Base-by-base conservation (phyloP, 2,329 filamentous ascomycete species). In the Botrytis fragariae region DNA sequence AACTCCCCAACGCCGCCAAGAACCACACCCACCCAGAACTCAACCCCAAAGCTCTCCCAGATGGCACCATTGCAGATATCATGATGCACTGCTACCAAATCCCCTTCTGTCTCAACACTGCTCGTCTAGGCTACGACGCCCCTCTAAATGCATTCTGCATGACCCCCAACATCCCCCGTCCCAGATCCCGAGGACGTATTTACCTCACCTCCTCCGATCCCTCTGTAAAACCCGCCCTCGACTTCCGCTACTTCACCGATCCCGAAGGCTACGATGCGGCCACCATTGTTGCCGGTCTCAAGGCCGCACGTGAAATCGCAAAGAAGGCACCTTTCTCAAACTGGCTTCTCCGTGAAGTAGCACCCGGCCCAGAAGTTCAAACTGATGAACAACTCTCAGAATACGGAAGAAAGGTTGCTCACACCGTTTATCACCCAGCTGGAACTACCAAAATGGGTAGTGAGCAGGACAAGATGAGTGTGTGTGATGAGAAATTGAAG, bases 21-120 rank as follows among this genome's bases (percentile, higher is more conserved):
- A 82, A 84, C 10, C 86, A 86, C 76, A 87, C 86, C 76, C 85
- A 86, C 57, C 77, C 78, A 20, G 75, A 69, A 32, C 74, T 80
- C 32, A 81, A 81, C 25, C 79, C 83, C n/a, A 74, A 77, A 29
- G 83, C 81, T 9, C 80, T 87, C 59, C 81, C 84, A 2, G 93
- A 97, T 78, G 92, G 92, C 70, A 88, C 92, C 75, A 91, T 93
- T 72, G 92, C 92, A 76, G 94, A 97, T 80, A 84, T 97, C 79
- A 97, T 97, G 94, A 96, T 96, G 92, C 94, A 97, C 85, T 97
- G 94, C 88, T 97, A 97, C 86, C 94, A 97, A 84, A 97, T 97
- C 77, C 94, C 94, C 71, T 97, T 97, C 84, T 93, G 91, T 75
- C 89, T 94, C 78, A 97, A 97, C 87, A 97, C 94, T 1, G 85